Conservation (phyloP, 208 protist species). For the Leishmania major region DNA sequence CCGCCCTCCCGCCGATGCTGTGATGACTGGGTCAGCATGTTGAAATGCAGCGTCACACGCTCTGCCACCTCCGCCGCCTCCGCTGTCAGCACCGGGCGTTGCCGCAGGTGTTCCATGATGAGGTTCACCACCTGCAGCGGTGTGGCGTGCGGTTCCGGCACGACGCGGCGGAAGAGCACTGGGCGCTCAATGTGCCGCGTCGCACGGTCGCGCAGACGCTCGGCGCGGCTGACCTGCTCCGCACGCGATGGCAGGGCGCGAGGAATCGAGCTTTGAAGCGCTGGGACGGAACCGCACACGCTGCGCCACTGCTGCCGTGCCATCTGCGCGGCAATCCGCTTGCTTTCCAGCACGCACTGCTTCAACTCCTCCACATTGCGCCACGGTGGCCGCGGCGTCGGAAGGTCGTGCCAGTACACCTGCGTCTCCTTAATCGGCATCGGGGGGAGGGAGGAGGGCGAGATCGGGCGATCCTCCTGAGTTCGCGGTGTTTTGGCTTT, state of each 20-base stretch:
- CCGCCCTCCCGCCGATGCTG: neutral
- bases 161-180: conserved; percentile 34
- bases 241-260: neutral
- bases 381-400: conserved; percentile 22
- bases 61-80: conserved; percentile 41
- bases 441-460: neutral
- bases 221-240: neutral
- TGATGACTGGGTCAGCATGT: conserved; percentile 31
- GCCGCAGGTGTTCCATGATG: conserved; percentile 48
- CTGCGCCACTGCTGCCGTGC: conserved; percentile 7
- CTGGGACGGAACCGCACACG: neutral
- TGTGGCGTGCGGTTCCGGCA: conserved; percentile 58
- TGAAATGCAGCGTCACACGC: conserved; percentile 30
- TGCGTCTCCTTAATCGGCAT: conserved; percentile 32
- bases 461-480: neutral
- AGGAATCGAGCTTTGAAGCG: neutral
- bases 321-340: neutral
- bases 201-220: neutral
- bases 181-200: conserved; percentile 13
- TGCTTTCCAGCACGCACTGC: conserved; percentile 17
- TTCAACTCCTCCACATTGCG: conserved; percentile 14
- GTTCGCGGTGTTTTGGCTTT: neutral
- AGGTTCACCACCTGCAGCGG: conserved; percentile 61
- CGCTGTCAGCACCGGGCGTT: conserved; percentile 17
- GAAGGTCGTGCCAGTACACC: conserved; percentile 35